Evolutionary conservation across 768 basidiomycete species (phyloP).

Genomic region (Termitomyces sp.): DNA sequence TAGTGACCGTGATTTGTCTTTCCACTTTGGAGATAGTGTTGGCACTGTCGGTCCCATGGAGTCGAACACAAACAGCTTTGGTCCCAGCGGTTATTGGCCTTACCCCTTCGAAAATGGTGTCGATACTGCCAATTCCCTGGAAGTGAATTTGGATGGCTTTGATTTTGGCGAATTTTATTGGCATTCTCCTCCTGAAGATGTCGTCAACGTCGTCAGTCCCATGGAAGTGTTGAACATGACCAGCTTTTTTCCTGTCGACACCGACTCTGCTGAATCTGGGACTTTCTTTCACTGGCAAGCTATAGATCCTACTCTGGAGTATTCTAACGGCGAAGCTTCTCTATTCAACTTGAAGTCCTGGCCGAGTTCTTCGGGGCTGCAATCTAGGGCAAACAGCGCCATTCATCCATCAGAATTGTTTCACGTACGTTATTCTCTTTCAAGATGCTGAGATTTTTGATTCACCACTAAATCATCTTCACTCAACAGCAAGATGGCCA

Average conservation of each 20-base stretch:
- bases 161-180: background rate
- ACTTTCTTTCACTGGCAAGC: background rate
- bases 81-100: background rate
- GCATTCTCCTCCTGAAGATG: background rate
- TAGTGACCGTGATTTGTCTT: background rate
- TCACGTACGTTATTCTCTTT: background rate
- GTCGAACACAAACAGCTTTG: background rate
- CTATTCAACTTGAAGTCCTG: background rate
- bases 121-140: background rate
- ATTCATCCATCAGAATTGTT: too few relatives aligned
- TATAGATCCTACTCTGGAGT: background rate
- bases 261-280: background rate
- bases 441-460: background rate
- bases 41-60: too few relatives aligned
- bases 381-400: background rate
- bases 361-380: too few relatives aligned
- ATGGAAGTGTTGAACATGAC: background rate
- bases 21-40: background rate
- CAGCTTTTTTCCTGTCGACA: background rate
- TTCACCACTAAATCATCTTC: background rate
- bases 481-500: background rate
- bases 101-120: too few relatives aligned
- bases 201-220: background rate
- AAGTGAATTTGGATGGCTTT: background rate
- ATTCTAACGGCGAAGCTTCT: background rate